Percentiles rank a stretch among this genome's conserved stretches.
phyloP scores from a whole-genome alignment of 495 filamentous ascomycete species.

The Trichoderma virens region DNA sequence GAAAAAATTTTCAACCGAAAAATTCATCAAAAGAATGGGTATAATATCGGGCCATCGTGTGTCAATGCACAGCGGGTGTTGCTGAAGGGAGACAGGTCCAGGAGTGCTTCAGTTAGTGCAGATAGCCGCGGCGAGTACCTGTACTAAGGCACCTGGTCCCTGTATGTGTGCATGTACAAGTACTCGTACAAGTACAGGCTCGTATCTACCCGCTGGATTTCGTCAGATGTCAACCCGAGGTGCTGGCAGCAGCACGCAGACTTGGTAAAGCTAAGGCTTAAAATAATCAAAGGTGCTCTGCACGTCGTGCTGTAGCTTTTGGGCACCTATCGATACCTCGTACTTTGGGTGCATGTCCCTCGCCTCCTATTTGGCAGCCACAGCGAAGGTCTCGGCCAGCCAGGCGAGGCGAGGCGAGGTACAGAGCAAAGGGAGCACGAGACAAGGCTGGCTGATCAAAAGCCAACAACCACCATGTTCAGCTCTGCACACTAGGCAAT shows the following conservation, averaged over 20 bases:
- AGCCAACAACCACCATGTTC: background rate
- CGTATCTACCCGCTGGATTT: too few species aligned
- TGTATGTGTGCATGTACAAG: too few species aligned
- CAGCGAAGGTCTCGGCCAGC: background rate
- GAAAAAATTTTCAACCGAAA: too few species aligned
- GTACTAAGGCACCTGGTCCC: too few species aligned
- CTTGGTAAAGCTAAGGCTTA: background rate
- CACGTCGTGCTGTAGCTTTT: background rate
- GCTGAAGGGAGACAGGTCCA: too few species aligned
- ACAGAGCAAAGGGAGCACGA: background rate
- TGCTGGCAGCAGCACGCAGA: background rate
- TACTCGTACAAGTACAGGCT: too few species aligned
- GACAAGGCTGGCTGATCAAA: background rate
- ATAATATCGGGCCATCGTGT: too few species aligned
- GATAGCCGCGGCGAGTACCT: too few species aligned
- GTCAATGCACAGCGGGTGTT: too few species aligned
- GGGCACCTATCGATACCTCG: background rate
- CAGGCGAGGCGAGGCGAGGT: background rate
- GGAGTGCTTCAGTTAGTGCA: too few species aligned
- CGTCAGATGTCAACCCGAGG: background rate
- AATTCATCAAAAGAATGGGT: too few species aligned
- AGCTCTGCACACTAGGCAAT: background rate
- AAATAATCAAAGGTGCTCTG: background rate
- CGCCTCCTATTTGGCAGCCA: background rate
- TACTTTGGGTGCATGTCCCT: background rate